Conservation (phyloP, 805 yeast genomes). For the Maudiozyma serrabonitensis region DNA sequence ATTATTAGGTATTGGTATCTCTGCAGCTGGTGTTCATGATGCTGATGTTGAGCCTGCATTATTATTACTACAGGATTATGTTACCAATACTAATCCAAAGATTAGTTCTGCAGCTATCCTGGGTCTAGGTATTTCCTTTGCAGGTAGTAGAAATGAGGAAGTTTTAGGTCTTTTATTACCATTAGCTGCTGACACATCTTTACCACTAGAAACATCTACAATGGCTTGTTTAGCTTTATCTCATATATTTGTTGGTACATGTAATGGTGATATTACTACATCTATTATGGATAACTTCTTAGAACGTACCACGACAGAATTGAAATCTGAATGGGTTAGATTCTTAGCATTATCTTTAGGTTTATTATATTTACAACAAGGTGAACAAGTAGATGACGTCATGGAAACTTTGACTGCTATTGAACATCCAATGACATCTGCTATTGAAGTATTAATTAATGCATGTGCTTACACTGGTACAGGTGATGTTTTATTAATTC, state of each 20-base stretch:
- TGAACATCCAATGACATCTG: conserved; percentile 86
- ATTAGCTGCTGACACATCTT: conserved; percentile 64
- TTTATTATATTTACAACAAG: conserved; percentile 82
- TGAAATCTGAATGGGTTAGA: conserved; percentile 78
- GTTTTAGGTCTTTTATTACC: conserved; percentile 71
- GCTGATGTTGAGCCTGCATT: conserved; percentile 84
- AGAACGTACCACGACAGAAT: conserved; percentile 71
- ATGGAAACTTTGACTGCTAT: conserved; percentile 89
- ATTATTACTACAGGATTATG: conserved; percentile 75
- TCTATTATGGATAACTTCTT: conserved; percentile 81
- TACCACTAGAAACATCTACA: conserved; percentile 69
- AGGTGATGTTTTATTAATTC: conserved; percentile 92
- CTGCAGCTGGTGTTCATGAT: conserved; percentile 87
- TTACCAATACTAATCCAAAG: conserved; percentile 50
- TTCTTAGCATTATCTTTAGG: conserved; percentile 91
- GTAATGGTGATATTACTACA: conserved; percentile 91
- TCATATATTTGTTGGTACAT: conserved; percentile 90
- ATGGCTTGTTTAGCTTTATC: conserved; percentile 89
- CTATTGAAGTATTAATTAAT: conserved; percentile 80
- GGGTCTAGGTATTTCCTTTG: conserved; percentile 90
- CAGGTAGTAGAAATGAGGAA: conserved; percentile 86
- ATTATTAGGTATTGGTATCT: conserved; percentile 85
- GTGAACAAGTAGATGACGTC: conserved; percentile 89
- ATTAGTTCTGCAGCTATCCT: conserved; percentile 74
- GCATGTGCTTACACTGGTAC: conserved; percentile 96